phyloP scores from a whole-genome alignment of 768 basidiomycete species.

The Butyriboletus loyo region DNA sequence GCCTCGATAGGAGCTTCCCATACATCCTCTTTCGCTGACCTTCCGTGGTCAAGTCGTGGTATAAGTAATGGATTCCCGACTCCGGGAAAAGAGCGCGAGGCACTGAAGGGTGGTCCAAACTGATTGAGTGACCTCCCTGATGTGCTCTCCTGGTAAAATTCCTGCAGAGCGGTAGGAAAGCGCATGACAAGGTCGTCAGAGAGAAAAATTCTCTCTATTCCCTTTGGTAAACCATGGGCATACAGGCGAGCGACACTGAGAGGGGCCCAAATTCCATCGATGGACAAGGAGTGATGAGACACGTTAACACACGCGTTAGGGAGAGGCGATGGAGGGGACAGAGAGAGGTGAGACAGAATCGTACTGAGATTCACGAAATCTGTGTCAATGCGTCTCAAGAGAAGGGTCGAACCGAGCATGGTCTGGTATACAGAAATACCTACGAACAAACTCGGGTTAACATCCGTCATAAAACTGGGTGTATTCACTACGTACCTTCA shows the following conservation, averaged over 20 bases:
- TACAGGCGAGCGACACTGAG: constrained; percentile 52
- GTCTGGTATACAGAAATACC: constrained; percentile 77
- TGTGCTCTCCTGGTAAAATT: constrained; percentile 49
- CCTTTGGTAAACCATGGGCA: constrained; percentile 22
- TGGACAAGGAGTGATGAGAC: constrained; percentile 47
- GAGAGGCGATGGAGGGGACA: constrained; percentile 29
- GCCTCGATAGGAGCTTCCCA: constrained; percentile 22
- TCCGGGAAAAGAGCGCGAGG: constrained; percentile 31
- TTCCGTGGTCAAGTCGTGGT: constrained; percentile 2
- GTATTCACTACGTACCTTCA: constrained; percentile 51
- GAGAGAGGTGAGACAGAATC: constrained; percentile 41
- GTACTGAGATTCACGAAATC: constrained; percentile 71
- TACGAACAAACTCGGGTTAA: constrained; percentile 28
- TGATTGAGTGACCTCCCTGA: constrained; percentile 49
- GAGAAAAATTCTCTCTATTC: constrained; percentile 53
- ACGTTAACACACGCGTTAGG: constrained; percentile 50
- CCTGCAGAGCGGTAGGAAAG: constrained; percentile 61
- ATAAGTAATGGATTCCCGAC: not conserved
- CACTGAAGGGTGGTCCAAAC: constrained; percentile 64
- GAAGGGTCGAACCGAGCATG: constrained; percentile 48
- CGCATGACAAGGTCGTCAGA: constrained; percentile 58
- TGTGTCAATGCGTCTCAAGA: constrained; percentile 74
- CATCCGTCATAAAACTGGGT: not conserved
- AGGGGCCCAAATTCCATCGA: constrained; percentile 72
- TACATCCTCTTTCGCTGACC: constrained; percentile 7